A percentile compares a stretch with the other conserved stretches of the same genome.
These are phyloP conservation scores for Neurospora sp. DNA, from an alignment of 495 filamentous ascomycete genomes.

Conservation along the genomic window DNA sequence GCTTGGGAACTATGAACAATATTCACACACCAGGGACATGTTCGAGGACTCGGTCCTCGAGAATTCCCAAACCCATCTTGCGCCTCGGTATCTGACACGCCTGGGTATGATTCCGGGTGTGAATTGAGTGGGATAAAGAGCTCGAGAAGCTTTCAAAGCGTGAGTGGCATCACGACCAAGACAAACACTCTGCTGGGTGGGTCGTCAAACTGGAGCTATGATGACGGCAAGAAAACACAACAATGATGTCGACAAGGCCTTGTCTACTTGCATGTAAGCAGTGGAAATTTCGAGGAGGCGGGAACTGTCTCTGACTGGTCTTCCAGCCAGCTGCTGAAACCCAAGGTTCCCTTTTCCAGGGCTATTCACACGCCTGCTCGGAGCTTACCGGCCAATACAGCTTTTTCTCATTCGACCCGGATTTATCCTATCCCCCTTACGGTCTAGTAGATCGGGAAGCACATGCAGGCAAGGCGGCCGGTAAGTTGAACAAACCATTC, in stretches of 20 bases:
- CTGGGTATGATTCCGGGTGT: neutral
- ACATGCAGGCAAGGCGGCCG: too few species aligned
- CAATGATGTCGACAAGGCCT: neutral
- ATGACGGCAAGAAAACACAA: neutral
- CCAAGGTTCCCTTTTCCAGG: neutral
- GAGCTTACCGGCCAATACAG: neutral
- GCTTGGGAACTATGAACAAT: neutral
- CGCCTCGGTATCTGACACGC: neutral
- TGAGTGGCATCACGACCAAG: neutral
- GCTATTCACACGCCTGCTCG: neutral
- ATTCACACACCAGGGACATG: conserved; percentile 60
- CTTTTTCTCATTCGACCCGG: too few species aligned
- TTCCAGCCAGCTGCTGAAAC: neutral
- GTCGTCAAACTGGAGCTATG: neutral
- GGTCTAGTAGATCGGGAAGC: too few species aligned
- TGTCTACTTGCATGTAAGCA: neutral
- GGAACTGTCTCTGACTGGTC: neutral
- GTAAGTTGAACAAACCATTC: too few species aligned
- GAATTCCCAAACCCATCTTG: conserved; percentile 73
- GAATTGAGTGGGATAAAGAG: neutral
- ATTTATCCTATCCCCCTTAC: too few species aligned
- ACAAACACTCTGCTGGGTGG: too few species aligned
- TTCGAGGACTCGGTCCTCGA: conserved; percentile 52
- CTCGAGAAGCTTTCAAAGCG: neutral
- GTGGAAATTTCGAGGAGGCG: neutral